Percentiles rank a stretch among this genome's conserved stretches.
Conservation (phyloP, 2,329 filamentous ascomycete genomes). For the Sporothrix variecibatus region DNA sequence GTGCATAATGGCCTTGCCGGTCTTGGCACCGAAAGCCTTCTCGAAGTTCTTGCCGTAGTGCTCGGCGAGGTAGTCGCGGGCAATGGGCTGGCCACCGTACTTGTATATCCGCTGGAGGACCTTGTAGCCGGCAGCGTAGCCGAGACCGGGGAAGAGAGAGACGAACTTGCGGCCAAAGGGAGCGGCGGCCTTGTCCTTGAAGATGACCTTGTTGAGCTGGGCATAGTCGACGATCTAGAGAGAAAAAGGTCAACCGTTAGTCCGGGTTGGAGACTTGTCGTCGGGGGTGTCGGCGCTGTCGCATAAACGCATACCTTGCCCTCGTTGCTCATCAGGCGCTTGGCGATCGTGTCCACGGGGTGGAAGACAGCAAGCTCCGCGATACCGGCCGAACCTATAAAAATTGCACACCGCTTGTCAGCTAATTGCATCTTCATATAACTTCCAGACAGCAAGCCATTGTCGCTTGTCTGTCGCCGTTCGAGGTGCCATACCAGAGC, state of each 20-base stretch:
- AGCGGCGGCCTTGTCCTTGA: slow-evolving; percentile 82
- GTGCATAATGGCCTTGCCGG: slow-evolving; percentile 97
- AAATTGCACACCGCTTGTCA: slow-evolving; percentile 29
- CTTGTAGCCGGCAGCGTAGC: slow-evolving; percentile 98
- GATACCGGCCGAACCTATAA: slow-evolving; percentile 82
- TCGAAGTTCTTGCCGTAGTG: slow-evolving; percentile 86
- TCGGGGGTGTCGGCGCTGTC: background rate
- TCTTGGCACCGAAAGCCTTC: slow-evolving; percentile 88
- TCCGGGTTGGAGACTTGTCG: background rate
- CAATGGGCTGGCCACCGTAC: slow-evolving; percentile 95
- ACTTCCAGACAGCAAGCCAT: background rate
- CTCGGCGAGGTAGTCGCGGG: slow-evolving; percentile 79
- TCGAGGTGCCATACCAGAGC: slow-evolving; percentile 68
- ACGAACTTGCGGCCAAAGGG: slow-evolving; percentile 77
- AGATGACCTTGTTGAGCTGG: slow-evolving; percentile 87
- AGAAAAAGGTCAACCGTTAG: background rate
- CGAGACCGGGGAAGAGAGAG: slow-evolving; percentile 93
- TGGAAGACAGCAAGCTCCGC: slow-evolving; percentile 92
- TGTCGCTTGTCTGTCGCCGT: background rate
- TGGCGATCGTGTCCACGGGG: slow-evolving; percentile 95
- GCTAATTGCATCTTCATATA: slow-evolving; percentile 21
- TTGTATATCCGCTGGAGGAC: slow-evolving; percentile 96
- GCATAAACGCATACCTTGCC: slow-evolving; percentile 57
- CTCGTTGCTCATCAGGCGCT: slow-evolving; percentile 99
- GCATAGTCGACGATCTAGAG: slow-evolving; percentile 55